Conservation (phyloP, 129 eudicot species). For the Lonicera japonica region DNA sequence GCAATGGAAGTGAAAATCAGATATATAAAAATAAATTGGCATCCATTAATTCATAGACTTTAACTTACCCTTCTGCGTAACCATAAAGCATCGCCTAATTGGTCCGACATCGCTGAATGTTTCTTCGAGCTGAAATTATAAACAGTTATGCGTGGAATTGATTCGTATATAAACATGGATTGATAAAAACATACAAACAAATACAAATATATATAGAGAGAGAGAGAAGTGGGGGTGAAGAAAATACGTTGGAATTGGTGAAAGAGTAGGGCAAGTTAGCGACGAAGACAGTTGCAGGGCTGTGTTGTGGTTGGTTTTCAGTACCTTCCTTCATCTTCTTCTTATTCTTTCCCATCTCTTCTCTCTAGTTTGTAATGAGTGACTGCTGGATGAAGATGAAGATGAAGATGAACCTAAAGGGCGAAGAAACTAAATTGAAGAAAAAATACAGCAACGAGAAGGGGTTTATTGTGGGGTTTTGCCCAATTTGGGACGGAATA, state of each 20-base stretch:
- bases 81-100: slow-evolving; percentile 89
- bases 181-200: background rate
- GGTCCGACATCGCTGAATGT: slow-evolving; percentile 93
- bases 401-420: no score
- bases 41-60: background rate
- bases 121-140: slow-evolving; percentile 56
- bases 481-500: no score
- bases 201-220: background rate
- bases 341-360: slow-evolving; percentile 59
- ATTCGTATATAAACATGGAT: background rate
- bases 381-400: background rate
- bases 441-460: no score
- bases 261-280: slow-evolving; percentile 71
- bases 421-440: no score
- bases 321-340: slow-evolving; percentile 36
- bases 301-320: slow-evolving; percentile 36
- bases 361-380: background rate
- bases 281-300: slow-evolving; percentile 74
- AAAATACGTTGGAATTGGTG: slow-evolving; percentile 51
- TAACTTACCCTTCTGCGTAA: slow-evolving; percentile 72
- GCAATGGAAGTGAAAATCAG: background rate
- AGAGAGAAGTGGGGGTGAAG: background rate
- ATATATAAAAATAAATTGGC: background rate
- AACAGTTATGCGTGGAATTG: background rate
- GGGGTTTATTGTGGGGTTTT: no score